phyloP scores from a whole-genome alignment of 768 basidiomycete species.

The Rhizopogon roseolus region DNA sequence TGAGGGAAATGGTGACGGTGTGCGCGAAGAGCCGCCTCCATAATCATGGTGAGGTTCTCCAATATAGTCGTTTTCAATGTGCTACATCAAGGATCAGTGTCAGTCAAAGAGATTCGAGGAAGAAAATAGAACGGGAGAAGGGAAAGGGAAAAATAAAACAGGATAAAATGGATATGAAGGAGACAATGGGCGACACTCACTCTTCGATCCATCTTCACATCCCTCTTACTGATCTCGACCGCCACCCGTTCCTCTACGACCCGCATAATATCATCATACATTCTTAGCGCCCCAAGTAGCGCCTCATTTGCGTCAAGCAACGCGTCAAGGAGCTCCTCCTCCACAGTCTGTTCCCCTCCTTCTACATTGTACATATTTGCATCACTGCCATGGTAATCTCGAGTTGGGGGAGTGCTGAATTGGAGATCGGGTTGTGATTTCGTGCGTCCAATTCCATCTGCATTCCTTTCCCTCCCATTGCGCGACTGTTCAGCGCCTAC shows the following conservation, averaged over 20 bases:
- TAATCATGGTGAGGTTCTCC: conserved; percentile 14
- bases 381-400: conserved; percentile 14
- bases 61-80: conserved; percentile 18
- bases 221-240: conserved; percentile 67
- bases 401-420: neutral
- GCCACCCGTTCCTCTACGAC: conserved; percentile 51
- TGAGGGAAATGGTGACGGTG: conserved; percentile 25
- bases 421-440: conserved; percentile 7
- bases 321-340: conserved; percentile 71
- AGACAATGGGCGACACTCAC: conserved; percentile 35
- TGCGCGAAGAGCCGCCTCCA: conserved; percentile 23
- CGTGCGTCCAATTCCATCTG: conserved; percentile 9
- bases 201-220: conserved; percentile 59
- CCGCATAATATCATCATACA: conserved; percentile 75
- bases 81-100: conserved; percentile 7
- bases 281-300: conserved; percentile 59
- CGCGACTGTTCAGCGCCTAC: conserved; percentile 76
- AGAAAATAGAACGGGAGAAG: neutral
- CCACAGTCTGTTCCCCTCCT: conserved; percentile 49
- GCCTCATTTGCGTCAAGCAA: conserved; percentile 73
- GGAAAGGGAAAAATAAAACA: neutral
- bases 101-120: neutral
- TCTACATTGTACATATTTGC: conserved; percentile 17
- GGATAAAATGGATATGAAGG: too few species aligned
- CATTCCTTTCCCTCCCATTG: conserved; percentile 21